Percentiles rank a stretch among this genome's conserved stretches.
Evolutionary conservation across 768 basidiomycete species (phyloP).

Genomic region (Hygrocybe coccinea): DNA sequence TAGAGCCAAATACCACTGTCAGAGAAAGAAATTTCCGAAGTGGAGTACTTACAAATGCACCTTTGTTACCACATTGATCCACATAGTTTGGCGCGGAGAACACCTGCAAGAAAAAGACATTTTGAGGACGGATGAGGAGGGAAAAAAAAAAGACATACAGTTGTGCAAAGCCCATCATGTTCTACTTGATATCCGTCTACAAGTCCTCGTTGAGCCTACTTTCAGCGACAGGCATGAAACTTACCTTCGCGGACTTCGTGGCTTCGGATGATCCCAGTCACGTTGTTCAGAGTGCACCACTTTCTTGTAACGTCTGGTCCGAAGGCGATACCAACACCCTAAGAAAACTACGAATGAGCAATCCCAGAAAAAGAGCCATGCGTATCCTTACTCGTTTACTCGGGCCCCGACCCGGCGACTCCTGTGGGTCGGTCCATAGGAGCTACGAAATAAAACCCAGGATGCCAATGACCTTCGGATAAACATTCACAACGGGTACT

Average conservation of each 20-base stretch:
- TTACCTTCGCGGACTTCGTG: constrained; percentile 93
- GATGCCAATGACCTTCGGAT: constrained; percentile 6
- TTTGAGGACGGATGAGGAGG: constrained; percentile 10
- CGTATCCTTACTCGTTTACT: constrained; percentile 76
- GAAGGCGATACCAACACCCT: constrained; percentile 95
- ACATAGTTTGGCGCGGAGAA: constrained; percentile 96
- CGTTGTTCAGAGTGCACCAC: constrained; percentile 84
- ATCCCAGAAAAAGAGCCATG: background rate
- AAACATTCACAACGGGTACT: constrained; percentile 10
- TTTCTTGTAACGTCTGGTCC: constrained; percentile 88
- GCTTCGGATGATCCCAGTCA: constrained; percentile 87
- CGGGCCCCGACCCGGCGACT: constrained; percentile 81
- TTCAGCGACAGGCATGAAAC: constrained; percentile 18
- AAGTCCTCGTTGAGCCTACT: constrained; percentile 4
- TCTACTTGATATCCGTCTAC: constrained; percentile 91
- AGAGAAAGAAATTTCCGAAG: background rate
- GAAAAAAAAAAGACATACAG: constrained; percentile 42
- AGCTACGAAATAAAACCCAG: constrained; percentile 45
- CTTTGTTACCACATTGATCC: constrained; percentile 88
- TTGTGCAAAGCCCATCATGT: constrained; percentile 91
- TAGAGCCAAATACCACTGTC: constrained; percentile 25
- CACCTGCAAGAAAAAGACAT: constrained; percentile 43
- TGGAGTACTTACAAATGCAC: constrained; percentile 66
- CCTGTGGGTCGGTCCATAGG: constrained; percentile 96
- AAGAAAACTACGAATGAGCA: constrained; percentile 13